Evolutionary conservation across 2,329 filamentous ascomycete genomes (phyloP).

Genomic region (Penicillium sp.): DNA sequence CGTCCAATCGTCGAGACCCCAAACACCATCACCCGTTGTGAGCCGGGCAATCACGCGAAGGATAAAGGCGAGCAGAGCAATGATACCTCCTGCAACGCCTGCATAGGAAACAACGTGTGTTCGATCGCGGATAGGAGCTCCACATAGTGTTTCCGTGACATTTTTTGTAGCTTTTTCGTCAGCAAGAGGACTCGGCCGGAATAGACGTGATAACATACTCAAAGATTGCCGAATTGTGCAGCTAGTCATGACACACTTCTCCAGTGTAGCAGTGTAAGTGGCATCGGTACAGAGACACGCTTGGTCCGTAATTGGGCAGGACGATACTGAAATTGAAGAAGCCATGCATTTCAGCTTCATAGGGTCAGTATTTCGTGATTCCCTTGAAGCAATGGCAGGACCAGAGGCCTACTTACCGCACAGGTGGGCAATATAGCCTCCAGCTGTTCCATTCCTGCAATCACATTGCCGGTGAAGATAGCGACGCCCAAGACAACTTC

Average conservation of each 20-base stretch:
- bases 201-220: slow-evolving; percentile 20
- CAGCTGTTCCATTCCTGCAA: slow-evolving; percentile 12
- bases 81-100: slow-evolving; percentile 32
- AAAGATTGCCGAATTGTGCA: slow-evolving; percentile 39
- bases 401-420: slow-evolving; percentile 16
- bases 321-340: slow-evolving; percentile 28
- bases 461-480: slow-evolving; percentile 7
- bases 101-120: slow-evolving; percentile 28
- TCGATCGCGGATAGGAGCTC: slow-evolving; percentile 36
- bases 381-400: background rate
- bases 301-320: slow-evolving; percentile 36
- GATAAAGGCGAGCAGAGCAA: slow-evolving; percentile 33
- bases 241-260: slow-evolving; percentile 31
- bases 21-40: slow-evolving; percentile 30
- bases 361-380: background rate
- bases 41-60: slow-evolving; percentile 38
- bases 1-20: slow-evolving; percentile 41
- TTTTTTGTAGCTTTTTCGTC: slow-evolving; percentile 38
- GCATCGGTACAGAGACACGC: slow-evolving; percentile 40
- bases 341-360: slow-evolving; percentile 24
- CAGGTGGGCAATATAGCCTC: slow-evolving; percentile 18
- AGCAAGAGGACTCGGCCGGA: no score
- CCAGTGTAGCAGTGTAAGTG: slow-evolving; percentile 29
- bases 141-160: slow-evolving; percentile 37
- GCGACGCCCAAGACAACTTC: slow-evolving; percentile 3